Percentiles rank a stretch among this genome's conserved stretches.
Evolutionary conservation across 1,284 basidiomycete genomes (phyloP).

Genomic region (Coniferiporia sulphurascens): DNA sequence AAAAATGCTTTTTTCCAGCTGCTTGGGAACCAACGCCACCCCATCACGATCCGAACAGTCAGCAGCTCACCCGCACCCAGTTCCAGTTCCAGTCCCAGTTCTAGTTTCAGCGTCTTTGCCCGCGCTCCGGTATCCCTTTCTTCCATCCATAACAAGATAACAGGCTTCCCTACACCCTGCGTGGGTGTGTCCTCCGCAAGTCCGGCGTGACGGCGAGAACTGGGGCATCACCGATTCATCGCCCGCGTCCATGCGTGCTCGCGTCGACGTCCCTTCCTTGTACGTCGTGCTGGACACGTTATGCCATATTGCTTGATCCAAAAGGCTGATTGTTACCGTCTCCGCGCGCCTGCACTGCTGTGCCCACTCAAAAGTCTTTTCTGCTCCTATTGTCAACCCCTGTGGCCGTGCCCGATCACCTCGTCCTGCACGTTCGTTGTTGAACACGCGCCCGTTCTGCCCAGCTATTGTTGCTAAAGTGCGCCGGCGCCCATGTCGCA

Average conservation of each 20-base stretch:
- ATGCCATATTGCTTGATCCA: not conserved
- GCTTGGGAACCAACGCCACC: too few relatives aligned
- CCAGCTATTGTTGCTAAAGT: too few relatives aligned
- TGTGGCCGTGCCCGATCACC: not conserved
- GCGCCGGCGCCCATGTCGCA: not conserved
- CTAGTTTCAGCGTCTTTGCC: too few relatives aligned
- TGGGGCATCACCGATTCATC: not conserved
- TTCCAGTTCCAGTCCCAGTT: too few relatives aligned
- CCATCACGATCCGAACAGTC: conserved; percentile 8
- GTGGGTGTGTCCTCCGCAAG: too few relatives aligned
- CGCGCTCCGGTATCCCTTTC: too few relatives aligned
- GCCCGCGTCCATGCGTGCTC: too few relatives aligned
- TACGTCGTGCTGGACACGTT: not conserved
- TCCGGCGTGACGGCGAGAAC: too few relatives aligned
- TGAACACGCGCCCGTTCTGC: not conserved
- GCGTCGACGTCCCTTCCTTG: not conserved
- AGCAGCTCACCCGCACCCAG: not conserved
- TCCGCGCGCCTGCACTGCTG: not conserved
- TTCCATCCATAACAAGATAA: too few relatives aligned
- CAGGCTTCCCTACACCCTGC: too few relatives aligned
- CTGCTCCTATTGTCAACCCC: not conserved
- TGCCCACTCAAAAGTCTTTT: conserved; percentile 5
- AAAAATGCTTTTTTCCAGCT: too few relatives aligned
- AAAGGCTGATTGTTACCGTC: conserved; percentile 9
- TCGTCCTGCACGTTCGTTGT: not conserved